A percentile compares a stretch with the other conserved stretches of the same genome.
Conservation (phyloP, 306 rosid species). For the Quercus glauca region DNA sequence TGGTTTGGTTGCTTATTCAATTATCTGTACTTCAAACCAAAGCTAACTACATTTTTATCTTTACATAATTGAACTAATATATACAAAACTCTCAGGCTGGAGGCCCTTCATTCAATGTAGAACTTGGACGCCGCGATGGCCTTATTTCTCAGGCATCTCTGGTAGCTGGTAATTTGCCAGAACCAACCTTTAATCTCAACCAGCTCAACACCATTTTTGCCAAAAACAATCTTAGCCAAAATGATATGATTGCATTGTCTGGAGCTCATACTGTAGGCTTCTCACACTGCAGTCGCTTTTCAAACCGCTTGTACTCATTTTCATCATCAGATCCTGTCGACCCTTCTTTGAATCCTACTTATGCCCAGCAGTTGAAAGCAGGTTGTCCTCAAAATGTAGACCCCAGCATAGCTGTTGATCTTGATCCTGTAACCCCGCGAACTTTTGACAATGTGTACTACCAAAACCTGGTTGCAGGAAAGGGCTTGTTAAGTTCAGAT, state of each 20-base stretch:
- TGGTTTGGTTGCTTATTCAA: not conserved
- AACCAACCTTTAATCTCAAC: conserved; percentile 44
- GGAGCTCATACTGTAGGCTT: conserved; percentile 84
- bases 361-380: conserved; percentile 33
- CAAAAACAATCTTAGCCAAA: conserved; percentile 42
- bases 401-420: conserved; percentile 21
- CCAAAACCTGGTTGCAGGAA: conserved; percentile 42
- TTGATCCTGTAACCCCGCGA: conserved; percentile 51
- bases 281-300: conserved; percentile 62
- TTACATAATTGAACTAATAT: not conserved
- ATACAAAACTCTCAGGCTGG: conserved; percentile 39
- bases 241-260: conserved; percentile 72
- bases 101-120: conserved; percentile 69
- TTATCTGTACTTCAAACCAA: not conserved
- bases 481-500: conserved; percentile 60
- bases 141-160: conserved; percentile 49
- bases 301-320: conserved; percentile 45
- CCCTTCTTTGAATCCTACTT: conserved; percentile 55
- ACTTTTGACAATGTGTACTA: conserved; percentile 61
- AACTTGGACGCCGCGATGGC: conserved; percentile 81
- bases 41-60: not conserved
- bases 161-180: conserved; percentile 59
- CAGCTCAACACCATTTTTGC: conserved; percentile 51
- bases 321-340: conserved; percentile 41
- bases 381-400: conserved; percentile 47